phyloP scores from a whole-genome alignment of 1,284 basidiomycete genomes.

The Cryptococcus sp. region DNA sequence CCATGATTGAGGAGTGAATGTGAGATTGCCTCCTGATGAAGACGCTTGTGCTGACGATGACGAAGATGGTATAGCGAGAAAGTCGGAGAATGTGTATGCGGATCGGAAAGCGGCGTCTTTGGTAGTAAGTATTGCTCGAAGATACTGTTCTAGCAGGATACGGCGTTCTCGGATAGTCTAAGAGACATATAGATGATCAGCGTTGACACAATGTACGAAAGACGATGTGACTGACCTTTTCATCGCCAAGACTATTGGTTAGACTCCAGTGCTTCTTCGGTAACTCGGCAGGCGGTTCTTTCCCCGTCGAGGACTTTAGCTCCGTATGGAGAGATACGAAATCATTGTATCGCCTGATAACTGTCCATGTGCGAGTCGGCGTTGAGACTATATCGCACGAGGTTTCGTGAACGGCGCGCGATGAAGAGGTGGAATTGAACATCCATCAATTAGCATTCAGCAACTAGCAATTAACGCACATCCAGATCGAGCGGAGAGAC shows the following conservation, averaged over 20 bases:
- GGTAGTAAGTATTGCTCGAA: constrained; percentile 77
- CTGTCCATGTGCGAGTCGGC: constrained; percentile 74
- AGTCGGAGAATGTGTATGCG: constrained; percentile 75
- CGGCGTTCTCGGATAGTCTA: constrained; percentile 71
- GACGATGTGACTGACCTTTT: constrained; percentile 41
- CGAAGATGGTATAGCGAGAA: constrained; percentile 74
- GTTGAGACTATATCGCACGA: constrained; percentile 41
- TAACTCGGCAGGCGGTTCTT: constrained; percentile 70
- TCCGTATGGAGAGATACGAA: constrained; percentile 83
- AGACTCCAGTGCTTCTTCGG: constrained; percentile 80
- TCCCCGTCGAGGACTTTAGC: constrained; percentile 68
- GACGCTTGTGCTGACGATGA: constrained; percentile 15
- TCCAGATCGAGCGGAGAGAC: neutral
- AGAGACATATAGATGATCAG: constrained; percentile 2
- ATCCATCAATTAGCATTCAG: too few species aligned
- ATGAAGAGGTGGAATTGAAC: too few species aligned
- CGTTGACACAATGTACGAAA: neutral
- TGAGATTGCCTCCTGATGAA: constrained; percentile 42
- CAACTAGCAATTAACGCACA: too few species aligned
- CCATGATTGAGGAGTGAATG: constrained; percentile 75
- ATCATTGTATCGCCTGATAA: constrained; percentile 91
- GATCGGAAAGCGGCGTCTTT: constrained; percentile 82
- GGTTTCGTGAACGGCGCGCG: neutral
- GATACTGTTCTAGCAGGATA: constrained; percentile 75
- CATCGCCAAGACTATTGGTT: constrained; percentile 44